These are phyloP conservation scores for Bruguiera sexangula DNA, from an alignment of 345 rosid genomes.

Conservation along the genomic window DNA sequence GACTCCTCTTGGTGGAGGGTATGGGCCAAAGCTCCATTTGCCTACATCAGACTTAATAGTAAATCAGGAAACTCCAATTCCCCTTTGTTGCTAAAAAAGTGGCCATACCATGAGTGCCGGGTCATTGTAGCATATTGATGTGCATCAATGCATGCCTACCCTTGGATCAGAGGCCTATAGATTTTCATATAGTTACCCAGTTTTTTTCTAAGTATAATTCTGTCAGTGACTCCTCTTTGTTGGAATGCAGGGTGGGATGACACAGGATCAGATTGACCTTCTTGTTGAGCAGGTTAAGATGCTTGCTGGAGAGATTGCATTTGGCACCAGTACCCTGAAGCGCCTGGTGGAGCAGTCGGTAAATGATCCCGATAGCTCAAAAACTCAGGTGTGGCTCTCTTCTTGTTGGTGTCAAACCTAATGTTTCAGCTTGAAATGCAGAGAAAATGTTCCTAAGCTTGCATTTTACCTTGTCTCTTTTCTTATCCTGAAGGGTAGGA, in stretches of 20 bases:
- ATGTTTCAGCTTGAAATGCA: not conserved
- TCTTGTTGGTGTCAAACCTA: not conserved
- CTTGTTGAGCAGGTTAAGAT: slow-evolving; percentile 97
- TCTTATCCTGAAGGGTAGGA: not conserved
- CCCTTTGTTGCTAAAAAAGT: not conserved
- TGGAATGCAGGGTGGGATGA: slow-evolving; percentile 57
- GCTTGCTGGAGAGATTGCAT: slow-evolving; percentile 98
- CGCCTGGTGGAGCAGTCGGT: slow-evolving; percentile 87
- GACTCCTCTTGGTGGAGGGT: too few relatives aligned
- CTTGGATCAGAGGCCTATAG: not conserved
- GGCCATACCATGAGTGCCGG: not conserved
- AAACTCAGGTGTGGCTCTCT: slow-evolving; percentile 54
- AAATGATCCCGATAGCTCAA: slow-evolving; percentile 81
- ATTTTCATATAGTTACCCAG: not conserved
- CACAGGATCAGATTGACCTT: slow-evolving; percentile 95
- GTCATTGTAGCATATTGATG: not conserved
- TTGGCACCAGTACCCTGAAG: slow-evolving; percentile 87
- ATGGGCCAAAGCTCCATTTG: too few relatives aligned
- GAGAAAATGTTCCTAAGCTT: not conserved
- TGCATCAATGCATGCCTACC: not conserved
- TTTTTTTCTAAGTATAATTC: not conserved
- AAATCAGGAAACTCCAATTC: not conserved
- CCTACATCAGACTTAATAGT: too few relatives aligned
- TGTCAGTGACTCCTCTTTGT: not conserved
- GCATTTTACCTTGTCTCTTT: not conserved